These are phyloP conservation scores for Iberis pinnata DNA, from an alignment of 345 rosid species.

Conservation along the genomic window DNA sequence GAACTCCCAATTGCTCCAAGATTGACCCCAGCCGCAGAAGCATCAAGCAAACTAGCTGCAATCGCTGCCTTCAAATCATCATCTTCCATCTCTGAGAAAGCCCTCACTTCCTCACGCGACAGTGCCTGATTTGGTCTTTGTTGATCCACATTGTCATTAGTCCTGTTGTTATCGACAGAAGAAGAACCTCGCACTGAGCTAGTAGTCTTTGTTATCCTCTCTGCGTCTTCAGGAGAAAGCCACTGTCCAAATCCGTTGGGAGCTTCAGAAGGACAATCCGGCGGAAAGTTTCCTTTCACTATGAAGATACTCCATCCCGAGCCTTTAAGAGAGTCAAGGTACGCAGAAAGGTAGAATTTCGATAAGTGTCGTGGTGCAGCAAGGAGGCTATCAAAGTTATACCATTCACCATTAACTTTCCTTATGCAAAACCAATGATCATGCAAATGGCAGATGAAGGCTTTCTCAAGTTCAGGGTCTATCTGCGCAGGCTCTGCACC, in stretches of 20 bases:
- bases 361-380: conserved; percentile 88
- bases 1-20: conserved; percentile 32
- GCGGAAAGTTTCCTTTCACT: conserved; percentile 84
- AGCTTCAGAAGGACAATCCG: conserved; percentile 74
- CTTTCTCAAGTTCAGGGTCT: conserved; percentile 79
- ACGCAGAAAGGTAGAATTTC: conserved; percentile 83
- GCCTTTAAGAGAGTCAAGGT: conserved; percentile 73
- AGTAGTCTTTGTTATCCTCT: conserved; percentile 58
- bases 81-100: conserved; percentile 55
- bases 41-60: conserved; percentile 83
- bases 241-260: conserved; percentile 79
- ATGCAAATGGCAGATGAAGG: conserved; percentile 89
- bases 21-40: conserved; percentile 36
- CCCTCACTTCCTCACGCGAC: conserved; percentile 34
- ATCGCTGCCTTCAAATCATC: conserved; percentile 82
- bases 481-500: conserved; percentile 85
- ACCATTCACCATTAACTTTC: conserved; percentile 87
- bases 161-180: conserved; percentile 25
- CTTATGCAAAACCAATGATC: conserved; percentile 95
- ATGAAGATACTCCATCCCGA: conserved; percentile 89
- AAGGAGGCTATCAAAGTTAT: conserved; percentile 85
- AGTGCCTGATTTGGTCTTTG: conserved; percentile 32
- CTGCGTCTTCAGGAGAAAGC: conserved; percentile 85
- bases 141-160: conserved; percentile 21
- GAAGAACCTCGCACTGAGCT: conserved; percentile 35